phyloP scores from a whole-genome alignment of 2,329 filamentous ascomycete genomes.

The Colletotrichum sp. region DNA sequence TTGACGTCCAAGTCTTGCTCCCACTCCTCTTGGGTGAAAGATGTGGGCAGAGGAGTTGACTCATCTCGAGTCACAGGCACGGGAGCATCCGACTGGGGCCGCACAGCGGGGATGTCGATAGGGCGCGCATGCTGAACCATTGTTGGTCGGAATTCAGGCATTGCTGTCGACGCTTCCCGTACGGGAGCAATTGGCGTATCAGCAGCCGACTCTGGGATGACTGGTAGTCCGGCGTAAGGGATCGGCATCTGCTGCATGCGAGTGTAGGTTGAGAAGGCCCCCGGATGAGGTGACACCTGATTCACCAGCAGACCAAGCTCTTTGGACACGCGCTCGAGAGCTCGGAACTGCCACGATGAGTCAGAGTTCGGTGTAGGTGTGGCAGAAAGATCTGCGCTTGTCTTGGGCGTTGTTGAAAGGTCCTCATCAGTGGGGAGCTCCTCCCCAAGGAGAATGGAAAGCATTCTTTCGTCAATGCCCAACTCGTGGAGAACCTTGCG shows the following conservation, averaged over 20 bases:
- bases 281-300: constrained; percentile 79
- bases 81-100: constrained; percentile 21
- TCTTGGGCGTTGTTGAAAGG: constrained; percentile 52
- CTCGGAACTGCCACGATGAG: constrained; percentile 73
- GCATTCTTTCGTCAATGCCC: constrained; percentile 84
- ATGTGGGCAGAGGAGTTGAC: constrained; percentile 15
- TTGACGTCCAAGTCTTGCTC: constrained; percentile 89
- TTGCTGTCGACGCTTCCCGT: constrained; percentile 57
- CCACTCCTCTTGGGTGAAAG: constrained; percentile 82
- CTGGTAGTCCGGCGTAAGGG: constrained; percentile 80
- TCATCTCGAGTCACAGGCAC: constrained; percentile 8
- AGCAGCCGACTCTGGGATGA: constrained; percentile 59
- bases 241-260: constrained; percentile 68
- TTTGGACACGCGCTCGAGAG: constrained; percentile 83
- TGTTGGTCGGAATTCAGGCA: constrained; percentile 55
- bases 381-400: constrained; percentile 27
- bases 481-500: constrained; percentile 86
- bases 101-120: constrained; percentile 39
- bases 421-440: constrained; percentile 62
- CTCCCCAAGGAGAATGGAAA: constrained; percentile 89
- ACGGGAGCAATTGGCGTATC: constrained; percentile 27
- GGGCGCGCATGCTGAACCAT: constrained; percentile 41
- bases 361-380: constrained; percentile 37
- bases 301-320: constrained; percentile 87
- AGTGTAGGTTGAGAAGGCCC: constrained; percentile 84